These are phyloP conservation scores for Cercospora canescens DNA, from an alignment of 2,329 filamentous ascomycete species.

Conservation along the genomic window DNA sequence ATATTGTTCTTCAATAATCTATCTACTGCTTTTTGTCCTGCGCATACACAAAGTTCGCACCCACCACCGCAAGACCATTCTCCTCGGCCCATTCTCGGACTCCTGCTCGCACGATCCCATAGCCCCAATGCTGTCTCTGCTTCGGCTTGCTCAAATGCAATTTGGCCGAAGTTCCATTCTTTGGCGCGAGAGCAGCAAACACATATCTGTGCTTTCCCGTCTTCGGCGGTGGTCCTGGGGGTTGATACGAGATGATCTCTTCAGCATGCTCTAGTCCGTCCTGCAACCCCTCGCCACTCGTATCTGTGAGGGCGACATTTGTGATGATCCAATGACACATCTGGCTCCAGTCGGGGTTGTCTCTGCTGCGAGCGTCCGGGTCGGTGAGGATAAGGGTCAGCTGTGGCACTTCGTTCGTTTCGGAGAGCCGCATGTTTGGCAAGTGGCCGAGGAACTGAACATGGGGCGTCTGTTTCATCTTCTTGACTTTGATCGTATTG, in stretches of 20 bases:
- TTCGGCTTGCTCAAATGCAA: constrained; percentile 48
- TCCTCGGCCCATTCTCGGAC: constrained; percentile 53
- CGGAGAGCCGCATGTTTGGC: constrained; percentile 8
- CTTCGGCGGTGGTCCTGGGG: constrained; percentile 56
- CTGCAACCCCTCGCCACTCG: neutral
- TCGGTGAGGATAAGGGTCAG: constrained; percentile 53
- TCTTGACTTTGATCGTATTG: constrained; percentile 52
- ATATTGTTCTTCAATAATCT: neutral
- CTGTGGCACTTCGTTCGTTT: constrained; percentile 26
- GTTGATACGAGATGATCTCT: constrained; percentile 52
- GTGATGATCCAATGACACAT: constrained; percentile 59
- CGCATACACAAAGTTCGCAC: constrained; percentile 49
- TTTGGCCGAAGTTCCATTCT: constrained; percentile 44
- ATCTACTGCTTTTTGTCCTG: constrained; percentile 51
- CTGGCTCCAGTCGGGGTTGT: constrained; percentile 56
- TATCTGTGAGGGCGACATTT: constrained; percentile 34
- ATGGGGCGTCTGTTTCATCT: constrained; percentile 44
- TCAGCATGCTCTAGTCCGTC: constrained; percentile 23
- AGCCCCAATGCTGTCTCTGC: constrained; percentile 58
- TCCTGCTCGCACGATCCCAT: constrained; percentile 51
- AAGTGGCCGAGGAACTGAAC: constrained; percentile 32
- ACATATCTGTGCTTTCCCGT: constrained; percentile 61
- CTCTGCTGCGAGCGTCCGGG: constrained; percentile 57
- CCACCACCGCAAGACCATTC: constrained; percentile 51
- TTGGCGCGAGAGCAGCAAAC: constrained; percentile 52